Evolutionary conservation across 306 rosid genomes (phyloP), one percentile per base, ranked within the genome.

Genomic region (Quercus dentata): DNA sequence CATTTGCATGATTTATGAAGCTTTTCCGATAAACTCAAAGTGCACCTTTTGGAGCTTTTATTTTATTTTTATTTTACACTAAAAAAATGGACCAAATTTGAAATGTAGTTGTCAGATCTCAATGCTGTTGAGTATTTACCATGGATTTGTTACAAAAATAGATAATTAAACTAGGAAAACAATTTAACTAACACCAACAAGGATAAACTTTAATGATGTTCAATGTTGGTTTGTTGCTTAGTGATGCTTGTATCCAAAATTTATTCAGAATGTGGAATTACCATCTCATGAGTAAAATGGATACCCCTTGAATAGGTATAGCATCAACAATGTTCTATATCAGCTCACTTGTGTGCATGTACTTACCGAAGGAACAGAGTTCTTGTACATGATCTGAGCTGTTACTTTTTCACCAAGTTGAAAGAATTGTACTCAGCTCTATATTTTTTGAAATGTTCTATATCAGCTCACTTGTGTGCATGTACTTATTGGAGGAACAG

Each of bases 321-420:
- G 21, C 70, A 6, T 28, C 70, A 64, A 15, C 5, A 15, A 31
- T 41, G 8, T 28, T 41, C 52, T 11, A 19, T 70, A 57, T 27
- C 52, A 28, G 21, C 30, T 57, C 77, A 51, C 51, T 62, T 73
- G 63, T 69, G 12, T 55, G 46, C 65, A 76, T 59, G 71, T 63
- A 28, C 75, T 76, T 76, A 35, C 25, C 12, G 33, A 2, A 30
- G 52, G 63, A 27, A 27, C 33, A 27, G 18, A 59, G 51, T 70
- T 65, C 51, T 76, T 76, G 18, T 13, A 73, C 5, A 15, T 55
- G 38, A 33, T 12, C 72, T 4, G 17, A 9, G 52, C 6, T 18
- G 65, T 58, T 35, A 3, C 51, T 68, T 67, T 33, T 68, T 33
- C 49, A 19, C 52, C n/a, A 49, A 68, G 10, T 68, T 68, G 49